Conservation (phyloP, 768 basidiomycete genomes). For the Cyclocybe aegerita region DNA sequence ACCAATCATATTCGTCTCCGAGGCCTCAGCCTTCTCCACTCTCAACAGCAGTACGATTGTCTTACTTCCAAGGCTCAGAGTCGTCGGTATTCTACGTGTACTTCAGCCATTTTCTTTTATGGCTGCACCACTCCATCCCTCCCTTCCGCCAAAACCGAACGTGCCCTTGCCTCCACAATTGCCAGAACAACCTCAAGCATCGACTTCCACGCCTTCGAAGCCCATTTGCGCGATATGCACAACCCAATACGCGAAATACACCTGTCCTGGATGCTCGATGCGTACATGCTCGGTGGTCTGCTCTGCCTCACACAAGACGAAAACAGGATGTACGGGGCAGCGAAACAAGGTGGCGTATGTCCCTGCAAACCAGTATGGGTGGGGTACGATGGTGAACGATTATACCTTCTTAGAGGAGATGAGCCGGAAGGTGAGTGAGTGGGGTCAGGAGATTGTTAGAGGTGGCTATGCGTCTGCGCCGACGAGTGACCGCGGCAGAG, state of each 20-base stretch:
- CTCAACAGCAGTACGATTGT: no score
- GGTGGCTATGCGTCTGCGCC: constrained; percentile 47
- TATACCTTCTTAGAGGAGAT: constrained; percentile 86
- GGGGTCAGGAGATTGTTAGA: constrained; percentile 68
- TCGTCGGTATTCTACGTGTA: no score
- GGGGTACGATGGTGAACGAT: constrained; percentile 88
- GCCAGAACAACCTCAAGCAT: constrained; percentile 12
- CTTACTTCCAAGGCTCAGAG: no score
- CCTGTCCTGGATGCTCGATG: constrained; percentile 73
- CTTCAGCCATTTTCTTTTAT: not conserved
- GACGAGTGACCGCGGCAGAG: constrained; percentile 26
- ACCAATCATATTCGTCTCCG: no score
- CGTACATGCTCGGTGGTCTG: constrained; percentile 75
- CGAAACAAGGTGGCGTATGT: constrained; percentile 75
- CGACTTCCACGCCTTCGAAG: constrained; percentile 19
- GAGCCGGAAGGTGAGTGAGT: constrained; percentile 69
- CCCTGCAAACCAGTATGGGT: constrained; percentile 80
- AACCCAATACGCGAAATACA: constrained; percentile 56
- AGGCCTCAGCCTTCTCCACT: no score
- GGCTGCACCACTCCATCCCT: constrained; percentile 10
- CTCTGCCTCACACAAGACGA: constrained; percentile 64
- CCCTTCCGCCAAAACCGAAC: constrained; percentile 16
- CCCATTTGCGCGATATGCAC: constrained; percentile 52
- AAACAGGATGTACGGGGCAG: constrained; percentile 63
- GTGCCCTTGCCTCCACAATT: not conserved